Conservation (phyloP, 805 yeast genomes). For the Candida pini region DNA sequence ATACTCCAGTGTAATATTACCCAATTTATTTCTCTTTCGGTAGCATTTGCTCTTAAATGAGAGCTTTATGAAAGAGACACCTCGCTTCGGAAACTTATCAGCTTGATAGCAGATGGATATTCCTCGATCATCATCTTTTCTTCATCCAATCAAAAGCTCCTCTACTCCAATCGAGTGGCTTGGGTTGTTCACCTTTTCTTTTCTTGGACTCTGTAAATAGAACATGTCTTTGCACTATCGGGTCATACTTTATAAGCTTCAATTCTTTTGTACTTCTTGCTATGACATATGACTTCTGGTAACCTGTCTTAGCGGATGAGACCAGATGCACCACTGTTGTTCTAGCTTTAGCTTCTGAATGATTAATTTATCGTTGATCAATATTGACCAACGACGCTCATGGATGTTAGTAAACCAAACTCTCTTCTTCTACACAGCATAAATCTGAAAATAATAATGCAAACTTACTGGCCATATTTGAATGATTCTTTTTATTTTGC, state of each 20-base stretch:
- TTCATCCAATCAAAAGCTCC: constrained; percentile 33
- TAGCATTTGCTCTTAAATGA: too few relatives aligned
- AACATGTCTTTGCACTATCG: constrained; percentile 84
- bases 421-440: too few relatives aligned
- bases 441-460: too few relatives aligned
- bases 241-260: constrained; percentile 82
- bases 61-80: neutral
- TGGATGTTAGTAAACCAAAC: neutral
- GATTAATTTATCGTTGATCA: neutral
- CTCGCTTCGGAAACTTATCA: neutral
- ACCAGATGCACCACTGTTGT: constrained; percentile 79
- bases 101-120: neutral
- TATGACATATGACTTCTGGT: constrained; percentile 68
- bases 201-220: constrained; percentile 83
- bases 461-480: too few relatives aligned
- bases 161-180: constrained; percentile 44
- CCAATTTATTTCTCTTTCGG: too few relatives aligned
- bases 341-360: constrained; percentile 61
- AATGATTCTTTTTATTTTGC: too few relatives aligned
- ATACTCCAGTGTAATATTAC: too few relatives aligned
- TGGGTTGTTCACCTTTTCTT: constrained; percentile 59
- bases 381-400: too few relatives aligned
- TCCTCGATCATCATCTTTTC: constrained; percentile 22
- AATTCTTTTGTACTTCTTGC: constrained; percentile 79
- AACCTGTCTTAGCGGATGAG: constrained; percentile 90